These are phyloP conservation scores for Coffea humblotiana DNA, from an alignment of 305 asterid genomes.

Conservation along the genomic window DNA sequence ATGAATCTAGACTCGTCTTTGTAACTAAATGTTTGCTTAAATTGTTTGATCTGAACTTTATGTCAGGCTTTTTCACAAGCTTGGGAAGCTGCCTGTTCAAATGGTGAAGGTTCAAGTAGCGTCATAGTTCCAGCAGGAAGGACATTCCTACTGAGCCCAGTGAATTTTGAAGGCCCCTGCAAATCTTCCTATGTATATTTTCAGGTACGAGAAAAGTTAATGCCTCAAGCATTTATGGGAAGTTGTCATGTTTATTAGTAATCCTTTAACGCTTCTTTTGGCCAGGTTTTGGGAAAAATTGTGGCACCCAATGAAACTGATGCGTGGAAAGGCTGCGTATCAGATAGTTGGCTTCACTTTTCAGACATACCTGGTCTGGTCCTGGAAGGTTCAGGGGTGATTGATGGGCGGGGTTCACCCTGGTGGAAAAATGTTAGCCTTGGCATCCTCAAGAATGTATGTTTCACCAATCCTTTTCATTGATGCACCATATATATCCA, in stretches of 20 bases:
- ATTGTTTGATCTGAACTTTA: neutral
- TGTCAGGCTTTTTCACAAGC: constrained; percentile 22
- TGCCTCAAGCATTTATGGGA: too few relatives aligned
- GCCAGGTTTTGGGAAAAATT: constrained; percentile 21
- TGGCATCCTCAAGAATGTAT: neutral
- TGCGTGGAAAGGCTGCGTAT: constrained; percentile 20
- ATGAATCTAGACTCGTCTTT: neutral
- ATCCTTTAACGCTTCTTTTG: neutral
- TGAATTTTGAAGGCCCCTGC: constrained; percentile 27
- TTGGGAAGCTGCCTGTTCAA: constrained; percentile 19
- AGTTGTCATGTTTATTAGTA: neutral
- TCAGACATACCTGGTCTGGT: constrained; percentile 13
- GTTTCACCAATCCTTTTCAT: neutral
- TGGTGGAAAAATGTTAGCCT: constrained; percentile 16
- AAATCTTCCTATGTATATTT: neutral
- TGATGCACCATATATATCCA: too few relatives aligned
- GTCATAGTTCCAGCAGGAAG: constrained; percentile 14
- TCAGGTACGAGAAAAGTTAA: constrained; percentile 5
- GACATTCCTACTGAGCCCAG: constrained; percentile 16
- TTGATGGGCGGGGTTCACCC: constrained; percentile 18
- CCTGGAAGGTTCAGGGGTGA: constrained; percentile 19
- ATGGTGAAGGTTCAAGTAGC: constrained; percentile 1
- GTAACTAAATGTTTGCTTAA: neutral
- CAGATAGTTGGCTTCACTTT: constrained; percentile 20
- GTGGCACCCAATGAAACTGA: constrained; percentile 13